Evolutionary conservation across 2,329 filamentous ascomycete genomes (phyloP), one percentile per base, ranked within the genome.

Genomic region (Alternaria arbusti): DNA sequence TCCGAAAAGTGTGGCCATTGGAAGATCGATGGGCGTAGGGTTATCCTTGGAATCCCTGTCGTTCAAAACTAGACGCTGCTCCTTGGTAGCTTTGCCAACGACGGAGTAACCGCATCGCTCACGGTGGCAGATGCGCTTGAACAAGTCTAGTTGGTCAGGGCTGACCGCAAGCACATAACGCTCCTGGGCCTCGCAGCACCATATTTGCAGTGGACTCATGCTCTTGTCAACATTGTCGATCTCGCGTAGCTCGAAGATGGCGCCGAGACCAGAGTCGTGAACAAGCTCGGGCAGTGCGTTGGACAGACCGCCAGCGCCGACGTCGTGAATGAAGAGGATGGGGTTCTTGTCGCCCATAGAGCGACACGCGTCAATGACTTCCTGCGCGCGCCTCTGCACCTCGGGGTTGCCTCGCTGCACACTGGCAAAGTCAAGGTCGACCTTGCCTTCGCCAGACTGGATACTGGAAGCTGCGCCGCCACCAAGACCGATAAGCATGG

Each of bases 111-210:
- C 92, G 77, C 95, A 98, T 58, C 94, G 89, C 79, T 99, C 96
- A 77, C 96, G 88, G 66, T 90, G 87, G 79, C 83, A 85, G 71
- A 99, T 85, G 81, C 89, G 82, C 68, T 85, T 86, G 80, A 91
- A 91, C 22, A 84, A 83, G 73, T 95, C 94, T 74, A 98, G 87
- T 57, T 89, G 86, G 20, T 96, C 90, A 55, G 89, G 88, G 64
- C 94, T 93, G 66, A 99, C 89, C 9, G 96, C 90, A 73, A 99
- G 84, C 8, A 99, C 96, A 74, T 99, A 99, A 78, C 96, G 88
- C 81, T 99, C 96, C 78, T 99, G 96, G 0, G 96, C 93, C 79
- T 98, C 95, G 73, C 95, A 97, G 80, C 96, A 97, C 94, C 95
- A 98, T 50, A 99, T 97, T 78, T 98, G 93, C 61, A 99, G 87